A percentile compares a stretch with the other conserved stretches of the same genome.
Conservation (phyloP, 768 basidiomycete species). For the Naganishia antarctica region DNA sequence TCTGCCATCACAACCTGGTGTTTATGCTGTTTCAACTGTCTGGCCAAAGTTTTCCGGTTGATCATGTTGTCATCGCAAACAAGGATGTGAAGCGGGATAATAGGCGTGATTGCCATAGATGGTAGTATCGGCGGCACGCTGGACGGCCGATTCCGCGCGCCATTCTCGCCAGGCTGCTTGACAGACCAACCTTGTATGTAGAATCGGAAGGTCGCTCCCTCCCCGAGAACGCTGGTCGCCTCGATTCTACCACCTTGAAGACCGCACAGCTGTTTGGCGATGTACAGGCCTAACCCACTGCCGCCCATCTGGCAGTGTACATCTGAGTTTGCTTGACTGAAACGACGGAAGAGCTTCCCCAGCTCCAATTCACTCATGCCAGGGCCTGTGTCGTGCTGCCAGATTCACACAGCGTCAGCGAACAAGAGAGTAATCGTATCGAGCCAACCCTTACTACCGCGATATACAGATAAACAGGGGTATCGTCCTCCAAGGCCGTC, state of each 20-base stretch:
- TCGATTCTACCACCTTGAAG: conserved; percentile 27
- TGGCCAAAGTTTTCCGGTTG: conserved; percentile 20
- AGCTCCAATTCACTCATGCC: conserved; percentile 24
- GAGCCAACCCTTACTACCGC: conserved; percentile 21
- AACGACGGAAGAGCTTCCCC: conserved; percentile 23
- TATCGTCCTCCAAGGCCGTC: neutral
- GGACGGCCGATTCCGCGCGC: neutral
- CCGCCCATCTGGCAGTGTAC: conserved; percentile 23
- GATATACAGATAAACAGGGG: conserved; percentile 8
- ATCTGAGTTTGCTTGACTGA: conserved; percentile 24
- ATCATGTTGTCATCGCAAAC: conserved; percentile 27
- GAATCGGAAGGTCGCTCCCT: conserved; percentile 24
- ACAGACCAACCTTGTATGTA: conserved; percentile 9
- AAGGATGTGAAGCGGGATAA: conserved; percentile 3
- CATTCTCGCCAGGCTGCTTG: neutral
- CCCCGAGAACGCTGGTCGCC: conserved; percentile 7
- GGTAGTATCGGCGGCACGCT: conserved; percentile 13
- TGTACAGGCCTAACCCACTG: conserved; percentile 27
- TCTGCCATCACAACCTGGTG: conserved; percentile 21
- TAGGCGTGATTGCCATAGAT: neutral
- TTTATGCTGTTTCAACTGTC: conserved; percentile 21
- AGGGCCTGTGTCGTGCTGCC: conserved; percentile 26
- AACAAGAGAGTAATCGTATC: too few species aligned
- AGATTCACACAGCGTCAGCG: neutral
- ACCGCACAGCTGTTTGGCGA: conserved; percentile 26